Evolutionary conservation across 768 basidiomycete species (phyloP).

Genomic region (Clitopilus hobsonii): DNA sequence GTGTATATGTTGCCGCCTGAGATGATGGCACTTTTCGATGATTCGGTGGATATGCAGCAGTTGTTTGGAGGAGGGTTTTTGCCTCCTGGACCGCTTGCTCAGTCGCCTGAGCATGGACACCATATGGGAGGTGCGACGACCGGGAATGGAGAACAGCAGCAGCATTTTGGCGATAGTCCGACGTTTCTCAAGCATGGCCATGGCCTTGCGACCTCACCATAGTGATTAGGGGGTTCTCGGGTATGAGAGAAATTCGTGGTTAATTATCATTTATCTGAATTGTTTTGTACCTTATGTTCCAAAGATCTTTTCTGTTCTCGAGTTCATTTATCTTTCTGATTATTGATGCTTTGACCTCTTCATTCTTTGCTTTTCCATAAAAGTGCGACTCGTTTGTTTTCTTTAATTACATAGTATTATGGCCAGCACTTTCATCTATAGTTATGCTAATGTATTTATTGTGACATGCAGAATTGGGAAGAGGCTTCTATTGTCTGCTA

Average conservation of each 20-base stretch:
- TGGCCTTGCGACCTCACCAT: slow-evolving; percentile 32
- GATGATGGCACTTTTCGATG: slow-evolving; percentile 59
- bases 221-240: slow-evolving; percentile 8
- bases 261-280: neutral
- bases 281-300: too few relatives aligned
- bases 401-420: too few relatives aligned
- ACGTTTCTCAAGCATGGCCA: slow-evolving; percentile 28
- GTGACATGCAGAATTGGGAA: neutral
- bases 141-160: slow-evolving; percentile 11
- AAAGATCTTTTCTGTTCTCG: too few relatives aligned
- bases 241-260: neutral
- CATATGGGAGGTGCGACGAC: slow-evolving; percentile 7
- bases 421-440: neutral
- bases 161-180: slow-evolving; percentile 18
- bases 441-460: neutral
- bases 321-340: too few relatives aligned
- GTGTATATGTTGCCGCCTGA: slow-evolving; percentile 57
- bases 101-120: slow-evolving; percentile 4
- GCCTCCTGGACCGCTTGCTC: slow-evolving; percentile 14
- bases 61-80: slow-evolving; percentile 25
- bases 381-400: too few relatives aligned
- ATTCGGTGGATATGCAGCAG: slow-evolving; percentile 36
- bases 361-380: too few relatives aligned
- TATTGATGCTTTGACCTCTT: too few relatives aligned
- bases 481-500: neutral